Base-by-base conservation (phyloP, 805 yeast species). In the Yarrowia sp. region DNA sequence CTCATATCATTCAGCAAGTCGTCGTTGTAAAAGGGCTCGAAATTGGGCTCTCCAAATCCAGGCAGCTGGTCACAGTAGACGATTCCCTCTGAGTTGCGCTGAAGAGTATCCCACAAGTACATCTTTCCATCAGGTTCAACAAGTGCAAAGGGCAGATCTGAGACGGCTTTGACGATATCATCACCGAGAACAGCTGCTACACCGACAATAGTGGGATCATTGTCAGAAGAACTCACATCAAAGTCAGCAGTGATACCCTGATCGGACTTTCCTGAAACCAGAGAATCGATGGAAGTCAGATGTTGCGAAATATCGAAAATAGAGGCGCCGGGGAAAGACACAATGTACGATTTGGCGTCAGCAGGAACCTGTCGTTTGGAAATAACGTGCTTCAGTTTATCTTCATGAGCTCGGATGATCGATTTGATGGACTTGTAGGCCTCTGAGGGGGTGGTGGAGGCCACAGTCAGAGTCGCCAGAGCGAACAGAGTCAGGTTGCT, bases 41-140 rank as follows among this genome's bases (percentile, higher is more conserved):
- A 50, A n/a, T 22, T 32, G 6, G 57, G 57, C 17, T 13, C 18
- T 2, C 57, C 57, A 13, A 4, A 50, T 9, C 57, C 57, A 3
- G 57, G 55, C 11, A 45, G 60, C 41, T 50, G 57, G 33, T 50
- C 57, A 22, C 57, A 50, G 42, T 91, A 95, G 66, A 44, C 64
- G 38, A 84, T 81, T 66, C 47, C 44, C 6, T 41, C 31, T 4
- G 18, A 1, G 42, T 50, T 50, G 4, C 36, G 28, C 22, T 55
- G 28, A 8, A 55, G 14, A 1, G 39, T 1, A 9, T 17, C 36
- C 45, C 39, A 36, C 47, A 55, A 4, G 36, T 39, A 55, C 10
- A 55, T 90, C 96, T 80, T 76, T 1, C 92, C 86, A 74, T 90
- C 96, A 71, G 80, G 77, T 79, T 90, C 97, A 67, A 90, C 68